These are phyloP conservation scores for Apiotrichum gamsii DNA, from an alignment of 1,284 basidiomycete genomes.

Conservation along the genomic window DNA sequence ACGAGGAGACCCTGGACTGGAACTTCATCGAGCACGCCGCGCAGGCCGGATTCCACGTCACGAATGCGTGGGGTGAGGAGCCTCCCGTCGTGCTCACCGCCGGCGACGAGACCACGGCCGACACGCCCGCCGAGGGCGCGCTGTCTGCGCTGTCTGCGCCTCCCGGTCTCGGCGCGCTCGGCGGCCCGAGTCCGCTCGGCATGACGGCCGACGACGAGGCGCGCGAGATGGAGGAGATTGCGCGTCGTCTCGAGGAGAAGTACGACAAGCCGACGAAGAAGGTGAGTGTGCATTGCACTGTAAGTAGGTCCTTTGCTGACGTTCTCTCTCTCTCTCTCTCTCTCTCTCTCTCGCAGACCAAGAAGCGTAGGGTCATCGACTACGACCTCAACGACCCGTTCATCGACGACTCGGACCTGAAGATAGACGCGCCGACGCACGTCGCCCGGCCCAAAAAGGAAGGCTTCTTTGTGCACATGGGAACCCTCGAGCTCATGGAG, in stretches of 20 bases:
- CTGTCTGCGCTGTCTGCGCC: slow-evolving; percentile 1
- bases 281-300: slow-evolving; percentile 19
- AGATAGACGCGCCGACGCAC: slow-evolving; percentile 79
- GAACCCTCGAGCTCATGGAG: slow-evolving; percentile 66
- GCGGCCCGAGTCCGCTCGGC: slow-evolving; percentile 6
- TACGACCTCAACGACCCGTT: slow-evolving; percentile 91
- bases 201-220: slow-evolving; percentile 9
- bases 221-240: slow-evolving; percentile 28
- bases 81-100: neutral
- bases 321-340: neutral
- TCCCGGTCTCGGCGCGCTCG: slow-evolving; percentile 1
- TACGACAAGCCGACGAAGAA: slow-evolving; percentile 26
- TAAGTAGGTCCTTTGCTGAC: neutral
- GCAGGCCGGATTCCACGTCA: slow-evolving; percentile 17
- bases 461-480: slow-evolving; percentile 86
- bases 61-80: slow-evolving; percentile 14
- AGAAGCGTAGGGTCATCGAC: slow-evolving; percentile 56
- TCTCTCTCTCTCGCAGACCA: slow-evolving; percentile 1
- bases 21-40: slow-evolving; percentile 36
- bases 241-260: slow-evolving; percentile 31
- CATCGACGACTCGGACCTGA: slow-evolving; percentile 94
- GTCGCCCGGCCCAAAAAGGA: slow-evolving; percentile 90
- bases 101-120: slow-evolving; percentile 1
- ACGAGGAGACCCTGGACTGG: slow-evolving; percentile 29
- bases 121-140: neutral